phyloP scores from a whole-genome alignment of 208 protist genomes.

The Trypanosoma scelopori region DNA sequence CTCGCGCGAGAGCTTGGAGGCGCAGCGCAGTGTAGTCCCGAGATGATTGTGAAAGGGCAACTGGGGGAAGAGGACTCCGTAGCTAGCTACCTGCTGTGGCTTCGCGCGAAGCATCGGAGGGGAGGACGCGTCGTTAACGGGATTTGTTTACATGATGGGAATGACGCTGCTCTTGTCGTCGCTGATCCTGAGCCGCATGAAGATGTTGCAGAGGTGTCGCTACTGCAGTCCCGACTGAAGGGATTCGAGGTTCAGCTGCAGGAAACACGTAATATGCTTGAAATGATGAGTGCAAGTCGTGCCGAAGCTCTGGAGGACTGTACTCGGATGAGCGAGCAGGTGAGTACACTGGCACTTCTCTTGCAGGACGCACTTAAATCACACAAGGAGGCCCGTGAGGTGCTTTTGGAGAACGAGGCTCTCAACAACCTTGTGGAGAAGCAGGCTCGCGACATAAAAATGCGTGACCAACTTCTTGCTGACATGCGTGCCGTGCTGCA shows the following conservation, averaged over 20 bases:
- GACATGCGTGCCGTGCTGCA: constrained; percentile 16
- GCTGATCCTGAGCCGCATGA: neutral
- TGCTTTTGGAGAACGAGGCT: constrained; percentile 8
- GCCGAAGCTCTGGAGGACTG: constrained; percentile 10
- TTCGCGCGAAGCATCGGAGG: constrained; percentile 6
- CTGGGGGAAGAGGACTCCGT: constrained; percentile 11
- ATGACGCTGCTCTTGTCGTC: neutral
- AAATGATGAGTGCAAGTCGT: constrained; percentile 14
- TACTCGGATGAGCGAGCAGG: constrained; percentile 13
- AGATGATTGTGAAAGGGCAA: constrained; percentile 4
- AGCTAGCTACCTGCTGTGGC: constrained; percentile 13
- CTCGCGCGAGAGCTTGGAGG: constrained; percentile 2
- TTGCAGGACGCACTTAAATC: constrained; percentile 3
- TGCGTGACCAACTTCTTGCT: constrained; percentile 11
- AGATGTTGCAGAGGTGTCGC: neutral
- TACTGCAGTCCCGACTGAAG: neutral
- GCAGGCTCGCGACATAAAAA: constrained; percentile 9
- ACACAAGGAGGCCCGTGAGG: neutral
- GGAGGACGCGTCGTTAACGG: neutral
- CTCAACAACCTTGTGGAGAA: constrained; percentile 11
- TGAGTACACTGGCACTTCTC: constrained; percentile 4
- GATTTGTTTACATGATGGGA: too few species aligned
- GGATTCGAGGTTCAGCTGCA: neutral
- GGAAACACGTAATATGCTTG: constrained; percentile 15
- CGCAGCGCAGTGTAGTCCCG: neutral